Percentiles rank a stretch among this genome's conserved stretches.
Conservation (phyloP, 352 stramenopile genomes). For the Phytophthora multivora region DNA sequence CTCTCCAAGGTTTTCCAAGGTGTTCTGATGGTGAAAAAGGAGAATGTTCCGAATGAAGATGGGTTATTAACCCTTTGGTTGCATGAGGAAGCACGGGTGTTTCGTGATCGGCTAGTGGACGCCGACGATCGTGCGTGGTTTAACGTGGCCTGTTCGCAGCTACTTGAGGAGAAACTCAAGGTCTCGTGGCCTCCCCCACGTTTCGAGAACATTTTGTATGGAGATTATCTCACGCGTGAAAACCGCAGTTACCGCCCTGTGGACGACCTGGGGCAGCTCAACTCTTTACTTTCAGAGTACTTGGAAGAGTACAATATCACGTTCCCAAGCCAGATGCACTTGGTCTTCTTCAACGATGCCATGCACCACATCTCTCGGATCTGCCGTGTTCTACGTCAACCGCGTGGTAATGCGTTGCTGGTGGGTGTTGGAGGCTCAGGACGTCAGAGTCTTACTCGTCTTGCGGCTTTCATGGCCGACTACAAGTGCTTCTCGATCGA, state of each 20-base stretch:
- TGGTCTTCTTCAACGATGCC: conserved; percentile 96
- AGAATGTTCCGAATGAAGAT: conserved; percentile 72
- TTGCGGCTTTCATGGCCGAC: conserved; percentile 92
- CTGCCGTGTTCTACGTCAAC: conserved; percentile 91
- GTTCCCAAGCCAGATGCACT: conserved; percentile 92
- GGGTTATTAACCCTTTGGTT: conserved; percentile 89
- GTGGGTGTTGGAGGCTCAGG: conserved; percentile 92
- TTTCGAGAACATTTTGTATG: conserved; percentile 90
- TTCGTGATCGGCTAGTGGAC: conserved; percentile 91
- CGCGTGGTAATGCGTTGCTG: conserved; percentile 91
- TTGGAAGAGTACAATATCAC: conserved; percentile 96
- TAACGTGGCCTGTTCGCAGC: conserved; percentile 74
- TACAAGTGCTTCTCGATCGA: conserved; percentile 93
- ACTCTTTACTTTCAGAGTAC: conserved; percentile 87
- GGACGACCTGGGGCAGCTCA: conserved; percentile 66
- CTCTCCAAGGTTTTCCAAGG: conserved; percentile 94
- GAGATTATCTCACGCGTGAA: conserved; percentile 89
- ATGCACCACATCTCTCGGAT: conserved; percentile 95
- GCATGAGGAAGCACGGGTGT: conserved; percentile 92
- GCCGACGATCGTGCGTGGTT: conserved; percentile 89
- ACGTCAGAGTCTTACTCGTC: conserved; percentile 89
- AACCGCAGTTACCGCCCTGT: conserved; percentile 79
- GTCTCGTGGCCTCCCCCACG: conserved; percentile 58
- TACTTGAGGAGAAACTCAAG: conserved; percentile 71
- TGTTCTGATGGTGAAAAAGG: conserved; percentile 91